Base-by-base conservation (phyloP, 805 yeast genomes). In the Candida incommunis region DNA sequence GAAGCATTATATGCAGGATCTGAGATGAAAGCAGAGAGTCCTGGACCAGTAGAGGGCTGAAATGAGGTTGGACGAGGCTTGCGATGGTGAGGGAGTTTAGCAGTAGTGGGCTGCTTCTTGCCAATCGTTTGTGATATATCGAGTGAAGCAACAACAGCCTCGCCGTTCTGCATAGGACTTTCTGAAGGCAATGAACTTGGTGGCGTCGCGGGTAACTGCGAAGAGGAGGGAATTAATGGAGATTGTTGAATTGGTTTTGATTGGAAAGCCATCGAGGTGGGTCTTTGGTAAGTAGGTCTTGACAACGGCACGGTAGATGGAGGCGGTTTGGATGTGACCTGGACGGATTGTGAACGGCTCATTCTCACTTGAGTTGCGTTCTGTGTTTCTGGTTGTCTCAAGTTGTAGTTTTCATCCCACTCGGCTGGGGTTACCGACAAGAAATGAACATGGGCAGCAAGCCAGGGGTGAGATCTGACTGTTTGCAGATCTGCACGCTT, bases 391-490 rank as follows among this genome's bases (percentile, higher is more conserved):
- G 37, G 37, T n/a, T 31, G 37, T 11, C 37, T 11, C 7, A 31
- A 18, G 43, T 45, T 45, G 42, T 49, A 51, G 20, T 51, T 50
- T 41, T 68, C 69, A 60, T 90, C 97, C 96, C 96, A 92, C 59
- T 90, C 96, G 2, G 74, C 71, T 37, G 95, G 95, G 18, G 90
- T 75, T 24, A 87, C 81, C 0, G 92, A 76, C 51, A 92, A 66
- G 66, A 88, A 82, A 52, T 79, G 79, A 13, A 79, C 77, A 64
- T 90, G 87, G 2, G 86, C 82, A n/a, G 80, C 67, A 46, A 92
- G 63, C 98, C 98, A 90, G 23, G 82, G 76, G 61, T 90, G 98
- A 23, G 76, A 68, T 52, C 90, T 71, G 22, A 90, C 78, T 46
- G 78, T 81, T 54, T 70, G 70, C 53, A 90, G 68, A 40, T 68